Conservation (phyloP, 2,329 filamentous ascomycete genomes). For the Colletotrichum gigasporum region DNA sequence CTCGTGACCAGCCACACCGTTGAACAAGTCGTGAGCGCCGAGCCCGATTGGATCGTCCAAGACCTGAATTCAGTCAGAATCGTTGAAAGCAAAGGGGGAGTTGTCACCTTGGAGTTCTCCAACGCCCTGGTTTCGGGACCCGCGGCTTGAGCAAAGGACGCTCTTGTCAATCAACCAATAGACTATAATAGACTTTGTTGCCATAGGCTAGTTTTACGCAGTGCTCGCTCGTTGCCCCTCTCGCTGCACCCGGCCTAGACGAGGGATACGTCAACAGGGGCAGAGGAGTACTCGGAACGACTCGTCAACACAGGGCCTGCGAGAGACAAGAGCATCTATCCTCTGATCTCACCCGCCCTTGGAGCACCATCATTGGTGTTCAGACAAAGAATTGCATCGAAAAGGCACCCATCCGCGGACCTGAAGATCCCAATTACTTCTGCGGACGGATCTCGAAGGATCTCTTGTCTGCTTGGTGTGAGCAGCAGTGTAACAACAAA, state of each 20-base stretch:
- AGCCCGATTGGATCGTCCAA: conserved; percentile 87
- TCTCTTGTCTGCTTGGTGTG: background rate
- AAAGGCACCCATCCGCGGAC: background rate
- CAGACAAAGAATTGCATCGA: background rate
- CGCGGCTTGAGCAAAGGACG: conserved; percentile 28
- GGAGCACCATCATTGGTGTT: background rate
- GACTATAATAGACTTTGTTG: conserved; percentile 20
- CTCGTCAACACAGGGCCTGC: background rate
- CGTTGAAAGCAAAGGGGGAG: conserved; percentile 63
- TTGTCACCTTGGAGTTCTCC: conserved; percentile 73
- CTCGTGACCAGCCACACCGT: conserved; percentile 84
- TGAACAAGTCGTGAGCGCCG: conserved; percentile 75
- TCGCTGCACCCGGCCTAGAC: background rate
- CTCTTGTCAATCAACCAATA: conserved; percentile 29
- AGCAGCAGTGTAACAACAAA: background rate
- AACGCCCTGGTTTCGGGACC: conserved; percentile 58
- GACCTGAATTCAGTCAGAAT: conserved; percentile 81
- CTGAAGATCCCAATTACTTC: background rate
- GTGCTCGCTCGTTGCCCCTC: background rate
- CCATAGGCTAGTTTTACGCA: background rate
- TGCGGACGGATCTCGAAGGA: background rate
- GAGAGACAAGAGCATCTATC: background rate
- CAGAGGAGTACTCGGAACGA: too few relatives aligned
- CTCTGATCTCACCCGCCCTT: background rate
- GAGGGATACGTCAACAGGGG: background rate